These are phyloP conservation scores for Blastobotrys arbuscula DNA, from an alignment of 1,139 yeast species.

Conservation along the genomic window DNA sequence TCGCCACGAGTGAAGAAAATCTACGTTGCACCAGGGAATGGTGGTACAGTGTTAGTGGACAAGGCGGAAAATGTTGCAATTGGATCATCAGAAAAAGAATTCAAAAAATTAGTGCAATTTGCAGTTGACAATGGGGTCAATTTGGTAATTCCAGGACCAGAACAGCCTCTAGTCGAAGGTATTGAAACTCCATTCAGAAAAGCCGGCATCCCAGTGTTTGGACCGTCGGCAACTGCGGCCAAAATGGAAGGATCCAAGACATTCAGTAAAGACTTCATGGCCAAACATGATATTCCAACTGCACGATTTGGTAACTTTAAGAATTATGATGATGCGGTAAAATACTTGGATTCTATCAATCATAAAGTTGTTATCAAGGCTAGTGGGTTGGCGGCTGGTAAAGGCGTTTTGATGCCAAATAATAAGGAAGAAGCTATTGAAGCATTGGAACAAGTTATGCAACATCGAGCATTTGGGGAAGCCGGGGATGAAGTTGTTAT, in stretches of 20 bases:
- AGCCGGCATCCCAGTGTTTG: constrained; percentile 93
- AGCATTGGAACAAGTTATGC: constrained; percentile 87
- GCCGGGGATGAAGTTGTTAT: constrained; percentile 97
- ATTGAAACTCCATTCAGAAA: constrained; percentile 58
- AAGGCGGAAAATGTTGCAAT: constrained; percentile 70
- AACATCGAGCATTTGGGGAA: constrained; percentile 76
- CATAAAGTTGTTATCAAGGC: constrained; percentile 92
- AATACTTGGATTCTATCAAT: constrained; percentile 58
- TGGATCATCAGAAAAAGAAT: constrained; percentile 54
- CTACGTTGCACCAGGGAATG: constrained; percentile 96
- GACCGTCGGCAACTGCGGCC: constrained; percentile 89
- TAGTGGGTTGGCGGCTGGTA: constrained; percentile 97
- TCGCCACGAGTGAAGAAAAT: constrained; percentile 66
- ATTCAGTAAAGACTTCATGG: constrained; percentile 91
- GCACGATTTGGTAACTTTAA: constrained; percentile 83
- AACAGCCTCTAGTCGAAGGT: constrained; percentile 96
- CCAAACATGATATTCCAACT: constrained; percentile 85
- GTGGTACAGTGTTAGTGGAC: constrained; percentile 59
- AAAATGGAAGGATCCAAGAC: constrained; percentile 96
- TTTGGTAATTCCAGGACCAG: constrained; percentile 97
- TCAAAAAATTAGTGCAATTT: constrained; percentile 46
- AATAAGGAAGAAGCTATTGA: constrained; percentile 76
- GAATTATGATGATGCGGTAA: constrained; percentile 64
- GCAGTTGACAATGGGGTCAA: constrained; percentile 52
- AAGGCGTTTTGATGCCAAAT: constrained; percentile 92